Base-by-base conservation (phyloP, 805 yeast genomes). In the Sungouiella blattae region DNA sequence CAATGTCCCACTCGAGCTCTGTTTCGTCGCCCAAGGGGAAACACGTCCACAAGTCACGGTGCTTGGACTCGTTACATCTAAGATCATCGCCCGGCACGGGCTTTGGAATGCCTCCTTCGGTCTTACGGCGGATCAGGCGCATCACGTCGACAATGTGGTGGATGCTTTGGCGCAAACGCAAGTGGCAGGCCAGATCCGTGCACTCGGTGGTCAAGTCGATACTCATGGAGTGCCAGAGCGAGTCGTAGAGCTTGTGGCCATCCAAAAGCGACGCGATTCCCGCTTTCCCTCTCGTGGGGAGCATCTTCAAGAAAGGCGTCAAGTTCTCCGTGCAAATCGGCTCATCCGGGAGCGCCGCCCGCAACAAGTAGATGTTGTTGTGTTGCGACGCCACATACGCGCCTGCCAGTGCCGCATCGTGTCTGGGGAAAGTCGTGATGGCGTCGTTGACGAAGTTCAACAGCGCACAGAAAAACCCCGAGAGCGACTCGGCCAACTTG, bases 251-350 rank as follows among this genome's bases (percentile, higher is more conserved):
- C 52, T 81, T 81, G 56, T 87, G 96, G 13, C 98, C 98, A 49
- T 88, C 95, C 16, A 93, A 66, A 27, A 91, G 66, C 0, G 94
- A 75, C 0, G 95, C 76, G 26, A 93, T 66, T 2, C 98, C 98
- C 0, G 94, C 80, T 55, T 81, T 83, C 2, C 96, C 97, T 53
- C 87, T 82, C 8, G 97, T 85, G 3, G 98, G 98, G 18, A 93
- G 69, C 41, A 93, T 67, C 55, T 88, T 89, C 43, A 93, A 59
- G 48, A 91, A 87, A 0, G 98, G 98, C 0, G 98, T 91, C 53
- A 93, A 70, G 61, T 93, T 93, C 58, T 93, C 98, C 0, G 98
- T 93, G 60, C 98, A 93, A 12, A 93, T 80, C 0, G 97, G 96
- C 55, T 93, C 98, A 42, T 91, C 77, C 1, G 98, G 96, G 32